phyloP scores from a whole-genome alignment of 805 yeast genomes.

The Nakazawaea anatomiae region DNA sequence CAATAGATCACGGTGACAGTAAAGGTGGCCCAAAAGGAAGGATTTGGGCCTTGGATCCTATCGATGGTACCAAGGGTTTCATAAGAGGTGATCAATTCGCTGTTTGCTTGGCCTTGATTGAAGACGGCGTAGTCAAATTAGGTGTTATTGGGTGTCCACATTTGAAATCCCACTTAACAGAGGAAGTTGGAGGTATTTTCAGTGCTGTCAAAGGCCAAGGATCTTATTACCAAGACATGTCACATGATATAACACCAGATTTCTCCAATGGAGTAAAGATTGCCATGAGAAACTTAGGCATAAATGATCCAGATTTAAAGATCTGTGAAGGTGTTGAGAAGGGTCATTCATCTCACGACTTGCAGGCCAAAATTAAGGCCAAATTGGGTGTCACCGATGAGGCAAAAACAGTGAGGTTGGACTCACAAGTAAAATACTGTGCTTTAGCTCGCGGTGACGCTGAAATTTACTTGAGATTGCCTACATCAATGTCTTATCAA shows the following conservation, averaged over 20 bases:
- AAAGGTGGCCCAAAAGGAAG: slow-evolving; percentile 76
- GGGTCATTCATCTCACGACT: slow-evolving; percentile 88
- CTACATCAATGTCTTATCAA: slow-evolving; percentile 65
- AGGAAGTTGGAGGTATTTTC: slow-evolving; percentile 65
- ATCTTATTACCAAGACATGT: slow-evolving; percentile 46
- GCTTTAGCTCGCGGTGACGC: slow-evolving; percentile 87
- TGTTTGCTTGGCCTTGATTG: slow-evolving; percentile 86
- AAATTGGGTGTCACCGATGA: slow-evolving; percentile 51
- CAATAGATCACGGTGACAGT: slow-evolving; percentile 77
- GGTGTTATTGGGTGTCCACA: slow-evolving; percentile 98
- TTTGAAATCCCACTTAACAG: slow-evolving; percentile 46
- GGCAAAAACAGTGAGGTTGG: slow-evolving; percentile 68
- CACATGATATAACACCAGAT: slow-evolving; percentile 30
- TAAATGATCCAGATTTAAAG: slow-evolving; percentile 39
- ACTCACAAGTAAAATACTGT: slow-evolving; percentile 96
- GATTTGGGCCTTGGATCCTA: slow-evolving; percentile 97
- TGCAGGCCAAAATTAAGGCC: slow-evolving; percentile 71
- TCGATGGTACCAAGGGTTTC: slow-evolving; percentile 97
- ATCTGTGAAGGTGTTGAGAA: slow-evolving; percentile 94
- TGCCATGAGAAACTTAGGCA: slow-evolving; percentile 37
- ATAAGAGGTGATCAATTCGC: slow-evolving; percentile 96
- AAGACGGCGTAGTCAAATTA: slow-evolving; percentile 74
- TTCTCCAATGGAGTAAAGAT: slow-evolving; percentile 31
- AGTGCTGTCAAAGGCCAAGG: slow-evolving; percentile 67
- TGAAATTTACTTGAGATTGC: slow-evolving; percentile 85